phyloP scores from a whole-genome alignment of 2,329 filamentous ascomycete species.

The Botryotinia globosa region DNA sequence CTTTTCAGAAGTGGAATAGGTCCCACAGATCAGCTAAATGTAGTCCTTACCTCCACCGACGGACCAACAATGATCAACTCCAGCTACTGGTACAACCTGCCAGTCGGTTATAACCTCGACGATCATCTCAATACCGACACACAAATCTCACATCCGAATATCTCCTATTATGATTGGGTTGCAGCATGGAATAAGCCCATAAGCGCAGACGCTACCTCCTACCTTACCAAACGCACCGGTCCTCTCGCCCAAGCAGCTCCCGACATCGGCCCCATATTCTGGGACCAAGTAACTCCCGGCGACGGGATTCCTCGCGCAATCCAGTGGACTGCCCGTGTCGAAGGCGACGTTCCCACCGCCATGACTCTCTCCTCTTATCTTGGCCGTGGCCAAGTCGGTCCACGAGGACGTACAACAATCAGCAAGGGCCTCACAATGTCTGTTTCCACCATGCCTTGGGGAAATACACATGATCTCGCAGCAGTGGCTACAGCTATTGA shows the following conservation, averaged over 20 bases:
- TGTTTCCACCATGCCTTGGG: constrained; percentile 53
- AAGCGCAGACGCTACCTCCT: constrained; percentile 43
- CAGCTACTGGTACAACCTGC: constrained; percentile 55
- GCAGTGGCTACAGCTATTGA: constrained; percentile 65
- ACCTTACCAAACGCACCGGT: constrained; percentile 53
- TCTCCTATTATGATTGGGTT: constrained; percentile 64
- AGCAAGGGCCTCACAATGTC: constrained; percentile 55
- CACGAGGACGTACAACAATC: constrained; percentile 60
- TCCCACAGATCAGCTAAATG: constrained; percentile 42
- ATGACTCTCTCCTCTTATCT: constrained; percentile 57
- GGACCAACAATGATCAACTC: constrained; percentile 50
- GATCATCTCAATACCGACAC: constrained; percentile 58
- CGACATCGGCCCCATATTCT: constrained; percentile 62
- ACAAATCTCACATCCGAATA: constrained; percentile 50
- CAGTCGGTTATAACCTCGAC: constrained; percentile 57
- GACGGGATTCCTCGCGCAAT: constrained; percentile 62
- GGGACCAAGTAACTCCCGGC: constrained; percentile 54
- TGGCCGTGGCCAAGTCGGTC: constrained; percentile 56
- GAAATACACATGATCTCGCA: constrained; percentile 55
- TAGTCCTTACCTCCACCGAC: constrained; percentile 50
- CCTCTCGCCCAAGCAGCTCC: constrained; percentile 63
- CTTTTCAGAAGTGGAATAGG: constrained; percentile 67
- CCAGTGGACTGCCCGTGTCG: constrained; percentile 65
- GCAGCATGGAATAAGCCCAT: constrained; percentile 53
- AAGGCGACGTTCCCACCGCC: constrained; percentile 41